phyloP scores from a whole-genome alignment of 1,284 basidiomycete species.

The Schizopora paradoxa region DNA sequence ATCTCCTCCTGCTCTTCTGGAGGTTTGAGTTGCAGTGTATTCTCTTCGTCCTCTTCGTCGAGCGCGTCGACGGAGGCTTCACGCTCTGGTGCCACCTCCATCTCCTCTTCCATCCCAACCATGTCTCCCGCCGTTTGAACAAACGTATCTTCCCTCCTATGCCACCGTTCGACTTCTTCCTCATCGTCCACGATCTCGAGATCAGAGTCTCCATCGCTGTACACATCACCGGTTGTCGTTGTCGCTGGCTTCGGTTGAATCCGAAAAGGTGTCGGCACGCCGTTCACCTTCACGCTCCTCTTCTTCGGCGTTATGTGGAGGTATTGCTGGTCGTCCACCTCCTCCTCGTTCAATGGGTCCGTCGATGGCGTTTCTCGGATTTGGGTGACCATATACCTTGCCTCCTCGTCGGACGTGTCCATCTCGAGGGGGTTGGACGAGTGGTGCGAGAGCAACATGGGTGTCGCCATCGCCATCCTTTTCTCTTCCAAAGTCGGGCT shows the following conservation, averaged over 20 bases:
- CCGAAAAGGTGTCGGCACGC: conserved; percentile 26
- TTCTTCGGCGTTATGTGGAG: conserved; percentile 24
- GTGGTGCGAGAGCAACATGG: conserved; percentile 58
- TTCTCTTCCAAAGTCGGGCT: too few relatives aligned
- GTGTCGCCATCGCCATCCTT: conserved; percentile 32
- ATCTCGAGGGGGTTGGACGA: conserved; percentile 75
- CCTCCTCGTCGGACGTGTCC: conserved; percentile 58
- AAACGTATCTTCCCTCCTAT: conserved; percentile 29
- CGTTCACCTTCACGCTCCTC: not conserved
- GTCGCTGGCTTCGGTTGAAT: conserved; percentile 21
- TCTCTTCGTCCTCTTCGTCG: conserved; percentile 51
- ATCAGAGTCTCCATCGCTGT: conserved; percentile 49
- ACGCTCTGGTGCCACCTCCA: conserved; percentile 33
- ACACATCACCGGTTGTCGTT: too few relatives aligned
- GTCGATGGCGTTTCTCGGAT: conserved; percentile 40
- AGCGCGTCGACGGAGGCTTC: conserved; percentile 26
- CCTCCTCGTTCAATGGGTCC: conserved; percentile 42
- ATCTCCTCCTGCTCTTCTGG: conserved; percentile 74
- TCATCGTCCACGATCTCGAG: conserved; percentile 26
- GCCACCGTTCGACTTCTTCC: conserved; percentile 18
- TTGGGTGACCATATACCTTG: conserved; percentile 36
- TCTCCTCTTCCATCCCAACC: conserved; percentile 28
- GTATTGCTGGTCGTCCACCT: conserved; percentile 50
- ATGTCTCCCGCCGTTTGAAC: conserved; percentile 20
- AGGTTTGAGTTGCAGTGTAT: conserved; percentile 48